phyloP scores from a whole-genome alignment of 2,329 filamentous ascomycete species.

The Alternaria hordeiaustralica region DNA sequence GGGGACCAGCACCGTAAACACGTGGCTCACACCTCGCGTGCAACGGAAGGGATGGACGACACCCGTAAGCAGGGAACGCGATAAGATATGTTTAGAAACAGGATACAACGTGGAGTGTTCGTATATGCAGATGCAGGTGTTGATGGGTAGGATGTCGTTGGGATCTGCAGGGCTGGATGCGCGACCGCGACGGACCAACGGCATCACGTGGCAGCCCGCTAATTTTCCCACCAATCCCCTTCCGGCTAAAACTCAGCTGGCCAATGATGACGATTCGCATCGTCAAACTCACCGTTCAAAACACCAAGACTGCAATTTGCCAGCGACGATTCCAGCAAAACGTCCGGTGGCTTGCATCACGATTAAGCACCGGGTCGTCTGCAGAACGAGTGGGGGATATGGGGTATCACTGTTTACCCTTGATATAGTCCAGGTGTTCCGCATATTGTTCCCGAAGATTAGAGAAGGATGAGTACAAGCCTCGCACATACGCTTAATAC shows the following conservation, averaged over 20 bases:
- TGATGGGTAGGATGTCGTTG: constrained; percentile 7
- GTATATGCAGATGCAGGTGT: constrained; percentile 7
- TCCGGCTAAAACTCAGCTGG: constrained; percentile 14
- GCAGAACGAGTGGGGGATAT: neutral
- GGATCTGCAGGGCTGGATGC: neutral
- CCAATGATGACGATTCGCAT: constrained; percentile 11
- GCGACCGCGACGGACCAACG: neutral
- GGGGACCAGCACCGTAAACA: constrained; percentile 13
- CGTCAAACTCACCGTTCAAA: constrained; percentile 1
- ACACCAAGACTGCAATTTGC: constrained; percentile 7
- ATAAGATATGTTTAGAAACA: constrained; percentile 10
- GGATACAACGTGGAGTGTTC: neutral
- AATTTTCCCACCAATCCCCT: constrained; percentile 20
- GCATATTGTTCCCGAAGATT: constrained; percentile 3
- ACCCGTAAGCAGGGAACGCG: neutral
- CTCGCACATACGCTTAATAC: constrained; percentile 16
- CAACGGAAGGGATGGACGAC: neutral
- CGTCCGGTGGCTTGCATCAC: constrained; percentile 11
- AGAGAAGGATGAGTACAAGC: neutral
- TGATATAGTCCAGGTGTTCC: constrained; percentile 1
- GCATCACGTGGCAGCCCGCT: constrained; percentile 21
- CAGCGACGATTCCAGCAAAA: constrained; percentile 2
- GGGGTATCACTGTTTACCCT: constrained; percentile 6
- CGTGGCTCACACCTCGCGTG: constrained; percentile 16
- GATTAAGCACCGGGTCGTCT: neutral